Percentiles rank a stretch among this genome's conserved stretches.
phyloP scores from a whole-genome alignment of 345 rosid species.

The Hypericum androsaemum region DNA sequence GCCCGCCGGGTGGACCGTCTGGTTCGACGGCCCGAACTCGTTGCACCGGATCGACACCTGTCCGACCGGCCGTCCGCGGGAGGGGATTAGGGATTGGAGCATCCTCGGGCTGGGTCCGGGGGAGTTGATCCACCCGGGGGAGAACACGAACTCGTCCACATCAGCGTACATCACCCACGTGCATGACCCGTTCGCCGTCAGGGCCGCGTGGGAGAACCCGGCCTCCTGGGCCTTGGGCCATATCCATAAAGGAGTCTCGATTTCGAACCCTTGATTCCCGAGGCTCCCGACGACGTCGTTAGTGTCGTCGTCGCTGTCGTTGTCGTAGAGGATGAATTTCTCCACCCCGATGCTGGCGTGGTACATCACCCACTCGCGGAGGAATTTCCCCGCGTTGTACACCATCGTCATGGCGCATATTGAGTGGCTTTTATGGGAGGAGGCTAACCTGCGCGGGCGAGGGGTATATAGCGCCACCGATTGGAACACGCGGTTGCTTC shows the following conservation, averaged over 20 bases:
- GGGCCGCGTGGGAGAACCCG: constrained; percentile 70
- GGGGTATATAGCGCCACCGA: constrained; percentile 59
- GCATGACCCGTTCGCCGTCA: constrained; percentile 42
- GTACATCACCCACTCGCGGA: constrained; percentile 73
- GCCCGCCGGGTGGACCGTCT: constrained; percentile 35
- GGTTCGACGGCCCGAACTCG: constrained; percentile 77
- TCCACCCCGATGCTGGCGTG: constrained; percentile 63
- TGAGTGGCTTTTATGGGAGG: constrained; percentile 12
- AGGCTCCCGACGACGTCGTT: constrained; percentile 29
- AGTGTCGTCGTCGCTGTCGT: constrained; percentile 60
- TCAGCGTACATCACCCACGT: constrained; percentile 72
- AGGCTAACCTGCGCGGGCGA: constrained; percentile 13
- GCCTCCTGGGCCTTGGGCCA: constrained; percentile 95
- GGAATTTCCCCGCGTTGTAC: constrained; percentile 62
- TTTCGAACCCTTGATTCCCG: constrained; percentile 33
- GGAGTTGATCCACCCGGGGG: constrained; percentile 43
- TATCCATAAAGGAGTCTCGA: constrained; percentile 45
- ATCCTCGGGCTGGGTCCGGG: constrained; percentile 28
- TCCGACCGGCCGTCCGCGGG: constrained; percentile 17
- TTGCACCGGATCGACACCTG: constrained; percentile 57
- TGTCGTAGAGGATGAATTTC: constrained; percentile 63
- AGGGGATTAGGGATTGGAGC: constrained; percentile 29
- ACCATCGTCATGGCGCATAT: constrained; percentile 79
- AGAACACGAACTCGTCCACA: constrained; percentile 71
- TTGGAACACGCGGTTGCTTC: constrained; percentile 28